Evolutionary conservation across 192 early-diverging fungal genomes (phyloP), one percentile per base, ranked within the genome.

Genomic region (Backusella tuberculispora): DNA sequence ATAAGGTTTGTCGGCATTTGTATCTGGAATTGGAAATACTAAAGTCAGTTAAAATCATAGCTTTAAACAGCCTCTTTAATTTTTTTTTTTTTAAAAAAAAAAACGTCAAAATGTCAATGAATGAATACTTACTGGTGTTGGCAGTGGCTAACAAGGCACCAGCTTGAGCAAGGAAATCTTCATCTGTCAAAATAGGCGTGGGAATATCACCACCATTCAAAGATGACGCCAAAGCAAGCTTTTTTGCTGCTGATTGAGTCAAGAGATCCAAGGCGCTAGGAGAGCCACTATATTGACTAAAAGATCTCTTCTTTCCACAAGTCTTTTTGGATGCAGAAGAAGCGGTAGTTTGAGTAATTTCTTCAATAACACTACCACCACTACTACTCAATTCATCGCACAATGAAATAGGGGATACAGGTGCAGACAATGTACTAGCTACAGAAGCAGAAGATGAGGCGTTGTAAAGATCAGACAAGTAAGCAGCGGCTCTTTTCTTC

Each of bases 1-100:
- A 85, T 97, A 97, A 24, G 95, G 95, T 73, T 97, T 94, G 73
- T 95, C 94, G 42, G 74, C 74, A 50, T 75, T 73, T 2, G 74
- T n/a, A 70, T 68, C 66, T 29, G 64, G 69, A 69, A 47, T 53
- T 29, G 44, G 47, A 46, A 50, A 65, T 24, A 60, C 53, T 24
- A 10, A 60, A 60, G 53, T 60, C 53, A 60, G 68, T 45, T 43
- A 75, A 44, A 44, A 75, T 44, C 63, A 69, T 63, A 45, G 29
- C 29, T 34, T 34, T 34, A 34, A 34, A 34, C 29, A 34, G 29
- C 29, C 29, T 34, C 29, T 34, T 60, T 26, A 26, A n/a, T 17
- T 26, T 24, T 60, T 60, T 56, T 56, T 60, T 60, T 60, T 60
- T 12, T 24, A 43, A 4, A 6, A 26, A 8, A 60, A 60, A 13